These are phyloP conservation scores for Ambrosia artemisiifolia DNA, from an alignment of 129 eudicot species.

Conservation along the genomic window DNA sequence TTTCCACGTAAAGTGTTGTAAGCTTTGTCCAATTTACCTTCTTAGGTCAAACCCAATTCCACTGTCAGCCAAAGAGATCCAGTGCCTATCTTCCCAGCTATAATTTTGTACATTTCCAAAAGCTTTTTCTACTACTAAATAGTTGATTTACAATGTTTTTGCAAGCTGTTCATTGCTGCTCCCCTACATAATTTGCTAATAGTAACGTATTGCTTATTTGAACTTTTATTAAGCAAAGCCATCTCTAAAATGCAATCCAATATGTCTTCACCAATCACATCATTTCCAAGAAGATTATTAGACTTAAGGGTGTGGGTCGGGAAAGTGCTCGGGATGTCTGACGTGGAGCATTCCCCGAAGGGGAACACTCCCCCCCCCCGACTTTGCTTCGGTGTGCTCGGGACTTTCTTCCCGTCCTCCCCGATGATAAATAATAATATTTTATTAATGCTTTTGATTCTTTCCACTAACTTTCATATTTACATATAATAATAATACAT, in stretches of 20 bases:
- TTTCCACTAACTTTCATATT: no score
- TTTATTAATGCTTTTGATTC: no score
- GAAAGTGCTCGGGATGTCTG: no score
- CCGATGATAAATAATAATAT: no score
- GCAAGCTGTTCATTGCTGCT: neutral
- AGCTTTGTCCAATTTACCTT: neutral
- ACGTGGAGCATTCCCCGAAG: no score
- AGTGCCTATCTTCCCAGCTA: neutral
- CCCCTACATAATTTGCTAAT: neutral
- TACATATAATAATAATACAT: no score
- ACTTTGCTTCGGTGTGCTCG: no score
- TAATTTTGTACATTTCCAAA: neutral
- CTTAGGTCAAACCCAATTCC: neutral
- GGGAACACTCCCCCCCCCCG: no score
- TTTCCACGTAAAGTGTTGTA: conserved; percentile 8
- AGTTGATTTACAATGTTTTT: neutral
- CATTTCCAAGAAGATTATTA: neutral
- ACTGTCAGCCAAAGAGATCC: neutral
- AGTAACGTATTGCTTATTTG: neutral
- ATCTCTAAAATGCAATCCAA: neutral
- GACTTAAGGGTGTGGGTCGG: no score
- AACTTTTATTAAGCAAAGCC: neutral
- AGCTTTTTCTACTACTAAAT: neutral
- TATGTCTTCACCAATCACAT: neutral
- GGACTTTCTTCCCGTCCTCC: no score